Percentiles rank a stretch among this genome's conserved stretches.
Conservation (phyloP, 495 filamentous ascomycete species). For the Trichoderma reesei region DNA sequence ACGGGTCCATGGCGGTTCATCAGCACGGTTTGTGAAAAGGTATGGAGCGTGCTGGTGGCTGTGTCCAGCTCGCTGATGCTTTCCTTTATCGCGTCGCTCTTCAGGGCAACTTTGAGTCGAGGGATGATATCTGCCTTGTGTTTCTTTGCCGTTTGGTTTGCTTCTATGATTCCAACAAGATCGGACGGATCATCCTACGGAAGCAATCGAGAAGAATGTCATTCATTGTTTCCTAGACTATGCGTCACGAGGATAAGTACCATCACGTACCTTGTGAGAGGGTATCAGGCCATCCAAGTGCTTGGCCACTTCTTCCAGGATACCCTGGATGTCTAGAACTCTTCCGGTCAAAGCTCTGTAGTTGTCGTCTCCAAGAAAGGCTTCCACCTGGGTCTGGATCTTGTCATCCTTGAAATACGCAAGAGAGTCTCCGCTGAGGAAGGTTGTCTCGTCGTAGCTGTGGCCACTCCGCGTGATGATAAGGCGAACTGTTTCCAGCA, state of each 20-base stretch:
- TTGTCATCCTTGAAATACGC: neutral
- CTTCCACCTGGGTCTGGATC: neutral
- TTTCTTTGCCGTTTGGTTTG: neutral
- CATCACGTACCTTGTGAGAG: neutral
- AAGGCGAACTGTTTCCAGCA: neutral
- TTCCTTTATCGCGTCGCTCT: neutral
- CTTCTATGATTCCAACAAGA: neutral
- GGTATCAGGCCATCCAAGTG: slow-evolving; percentile 10
- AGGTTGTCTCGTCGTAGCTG: neutral
- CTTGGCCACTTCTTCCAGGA: slow-evolving; percentile 4
- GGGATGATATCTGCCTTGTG: neutral
- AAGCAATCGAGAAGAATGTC: neutral
- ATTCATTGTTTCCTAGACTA: neutral
- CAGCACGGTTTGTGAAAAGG: neutral
- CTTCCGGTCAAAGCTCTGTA: slow-evolving; percentile 4
- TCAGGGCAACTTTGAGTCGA: neutral
- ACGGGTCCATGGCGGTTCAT: neutral
- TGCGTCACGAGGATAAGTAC: neutral
- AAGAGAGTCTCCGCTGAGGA: neutral
- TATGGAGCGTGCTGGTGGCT: neutral
- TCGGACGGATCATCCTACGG: neutral
- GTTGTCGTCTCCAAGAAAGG: slow-evolving; percentile 10
- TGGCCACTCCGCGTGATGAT: neutral
- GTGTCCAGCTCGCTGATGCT: neutral
- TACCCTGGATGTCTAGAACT: neutral